These are phyloP conservation scores for Acacia pycnantha DNA, from an alignment of 331 rosid species.

Conservation along the genomic window DNA sequence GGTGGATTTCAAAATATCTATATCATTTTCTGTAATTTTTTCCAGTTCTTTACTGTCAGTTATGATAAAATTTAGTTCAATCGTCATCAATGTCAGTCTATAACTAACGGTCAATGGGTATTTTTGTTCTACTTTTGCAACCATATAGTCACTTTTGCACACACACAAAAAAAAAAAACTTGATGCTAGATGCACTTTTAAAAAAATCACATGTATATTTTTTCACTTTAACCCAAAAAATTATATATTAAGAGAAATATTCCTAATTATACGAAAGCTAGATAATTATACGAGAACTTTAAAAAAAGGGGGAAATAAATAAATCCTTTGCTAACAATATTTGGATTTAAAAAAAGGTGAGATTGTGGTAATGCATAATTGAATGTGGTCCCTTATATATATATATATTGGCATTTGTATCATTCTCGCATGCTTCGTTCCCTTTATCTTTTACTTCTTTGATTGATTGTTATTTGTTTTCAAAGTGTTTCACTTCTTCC, in stretches of 20 bases:
- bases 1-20: too few species aligned
- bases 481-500: not conserved
- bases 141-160: too few species aligned
- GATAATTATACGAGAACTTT: not conserved
- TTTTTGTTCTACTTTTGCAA: too few species aligned
- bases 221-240: too few species aligned
- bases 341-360: not conserved
- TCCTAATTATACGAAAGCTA: not conserved
- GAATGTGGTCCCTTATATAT: not conserved
- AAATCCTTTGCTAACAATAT: not conserved
- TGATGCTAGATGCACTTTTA: too few species aligned
- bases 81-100: too few species aligned
- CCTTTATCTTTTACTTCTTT: not conserved
- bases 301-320: not conserved
- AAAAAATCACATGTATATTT: too few species aligned
- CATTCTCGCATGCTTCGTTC: conserved; percentile 10
- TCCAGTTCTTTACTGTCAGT: too few species aligned
- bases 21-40: too few species aligned
- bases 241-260: not conserved
- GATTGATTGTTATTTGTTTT: not conserved
- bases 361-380: not conserved
- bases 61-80: too few species aligned
- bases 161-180: too few species aligned
- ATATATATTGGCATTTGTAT: not conserved
- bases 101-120: too few species aligned